Percentiles rank a stretch among this genome's conserved stretches.
Conservation (phyloP, 2,329 filamentous ascomycete genomes). For the Helicocarpus griseus region DNA sequence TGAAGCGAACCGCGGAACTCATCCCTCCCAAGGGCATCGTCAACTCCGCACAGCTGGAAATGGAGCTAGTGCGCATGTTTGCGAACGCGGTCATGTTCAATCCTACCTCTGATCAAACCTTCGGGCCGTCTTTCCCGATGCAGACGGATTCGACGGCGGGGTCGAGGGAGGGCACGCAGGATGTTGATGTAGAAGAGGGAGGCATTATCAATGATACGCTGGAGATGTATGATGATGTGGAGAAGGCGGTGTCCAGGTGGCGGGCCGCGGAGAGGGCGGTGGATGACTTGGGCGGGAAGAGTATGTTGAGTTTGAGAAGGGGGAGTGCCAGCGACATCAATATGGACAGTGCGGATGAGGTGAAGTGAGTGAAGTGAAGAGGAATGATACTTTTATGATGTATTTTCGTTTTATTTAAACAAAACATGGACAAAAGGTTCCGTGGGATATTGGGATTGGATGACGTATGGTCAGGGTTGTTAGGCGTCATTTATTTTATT, state of each 20-base stretch:
- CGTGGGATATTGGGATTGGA: not conserved
- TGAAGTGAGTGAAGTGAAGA: not conserved
- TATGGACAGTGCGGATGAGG: slow-evolving; percentile 16
- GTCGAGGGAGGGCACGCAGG: slow-evolving; percentile 30
- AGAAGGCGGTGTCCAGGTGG: slow-evolving; percentile 66
- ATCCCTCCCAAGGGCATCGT: slow-evolving; percentile 82
- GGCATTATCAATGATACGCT: slow-evolving; percentile 79
- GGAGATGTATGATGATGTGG: slow-evolving; percentile 82
- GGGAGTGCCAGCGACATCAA: slow-evolving; percentile 30
- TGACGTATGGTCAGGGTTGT: too few relatives aligned
- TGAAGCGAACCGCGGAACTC: slow-evolving; percentile 60
- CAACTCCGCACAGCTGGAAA: slow-evolving; percentile 85
- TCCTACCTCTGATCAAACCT: slow-evolving; percentile 63
- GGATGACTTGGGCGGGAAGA: slow-evolving; percentile 29
- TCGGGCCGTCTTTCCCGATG: slow-evolving; percentile 51
- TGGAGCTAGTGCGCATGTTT: slow-evolving; percentile 92
- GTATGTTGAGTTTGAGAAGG: slow-evolving; percentile 26
- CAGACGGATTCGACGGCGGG: slow-evolving; percentile 31
- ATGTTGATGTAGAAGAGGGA: slow-evolving; percentile 63
- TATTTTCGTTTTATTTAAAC: not conserved
- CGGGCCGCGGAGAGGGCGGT: slow-evolving; percentile 54
- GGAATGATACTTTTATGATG: not conserved
- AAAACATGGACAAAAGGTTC: not conserved
- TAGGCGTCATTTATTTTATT: too few relatives aligned
- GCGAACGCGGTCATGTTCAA: slow-evolving; percentile 99